phyloP scores from a whole-genome alignment of 2,329 filamentous ascomycete species.

The Paracorniculantispora psalliotae region DNA sequence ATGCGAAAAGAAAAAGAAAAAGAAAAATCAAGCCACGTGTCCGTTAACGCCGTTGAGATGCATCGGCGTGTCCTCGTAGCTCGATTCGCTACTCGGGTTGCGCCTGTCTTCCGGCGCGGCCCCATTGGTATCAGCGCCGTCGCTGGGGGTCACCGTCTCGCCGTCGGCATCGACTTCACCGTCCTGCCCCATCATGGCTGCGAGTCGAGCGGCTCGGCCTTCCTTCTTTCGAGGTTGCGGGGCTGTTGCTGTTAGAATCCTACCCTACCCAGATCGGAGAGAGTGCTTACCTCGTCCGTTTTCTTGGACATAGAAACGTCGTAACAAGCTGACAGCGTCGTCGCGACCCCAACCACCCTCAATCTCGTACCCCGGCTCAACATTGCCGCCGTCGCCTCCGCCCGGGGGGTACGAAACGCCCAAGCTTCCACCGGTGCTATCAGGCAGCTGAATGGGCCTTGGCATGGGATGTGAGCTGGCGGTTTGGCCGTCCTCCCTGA shows the following conservation, averaged over 20 bases:
- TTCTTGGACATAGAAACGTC: constrained; percentile 96
- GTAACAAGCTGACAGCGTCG: constrained; percentile 85
- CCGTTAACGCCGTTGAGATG: not conserved
- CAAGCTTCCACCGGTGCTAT: constrained; percentile 30
- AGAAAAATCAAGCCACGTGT: not conserved
- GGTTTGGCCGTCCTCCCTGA: constrained; percentile 31
- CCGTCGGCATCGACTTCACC: constrained; percentile 15
- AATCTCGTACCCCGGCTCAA: constrained; percentile 75
- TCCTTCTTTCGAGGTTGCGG: constrained; percentile 52
- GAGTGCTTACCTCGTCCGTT: constrained; percentile 72
- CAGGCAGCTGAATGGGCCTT: constrained; percentile 31
- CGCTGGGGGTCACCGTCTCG: constrained; percentile 8
- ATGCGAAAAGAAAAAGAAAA: not conserved
- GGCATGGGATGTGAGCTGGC: constrained; percentile 37
- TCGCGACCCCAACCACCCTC: constrained; percentile 85
- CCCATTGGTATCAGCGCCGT: constrained; percentile 2
- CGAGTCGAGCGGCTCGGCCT: constrained; percentile 48
- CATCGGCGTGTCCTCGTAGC: not conserved
- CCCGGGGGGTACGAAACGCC: constrained; percentile 33
- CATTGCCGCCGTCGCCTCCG: constrained; percentile 56
- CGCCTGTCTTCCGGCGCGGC: not conserved
- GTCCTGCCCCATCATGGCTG: constrained; percentile 46
- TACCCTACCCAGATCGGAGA: not conserved
- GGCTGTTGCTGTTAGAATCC: constrained; percentile 28
- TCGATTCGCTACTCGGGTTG: constrained; percentile 6